Conservation (phyloP, 768 basidiomycete genomes). For the Agrocybe praecox region DNA sequence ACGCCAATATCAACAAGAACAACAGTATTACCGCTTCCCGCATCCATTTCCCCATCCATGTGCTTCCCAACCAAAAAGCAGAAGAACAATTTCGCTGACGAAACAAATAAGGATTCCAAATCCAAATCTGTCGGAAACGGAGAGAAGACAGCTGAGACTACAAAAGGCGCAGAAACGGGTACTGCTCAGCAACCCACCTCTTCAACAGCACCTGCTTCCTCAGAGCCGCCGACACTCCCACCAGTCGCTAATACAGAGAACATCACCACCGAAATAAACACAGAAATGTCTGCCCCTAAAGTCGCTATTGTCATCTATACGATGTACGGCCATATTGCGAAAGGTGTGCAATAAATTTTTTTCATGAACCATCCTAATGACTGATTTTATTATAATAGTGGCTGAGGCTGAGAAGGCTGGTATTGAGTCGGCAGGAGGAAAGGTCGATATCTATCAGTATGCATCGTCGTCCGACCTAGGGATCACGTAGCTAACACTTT, state of each 20-base stretch:
- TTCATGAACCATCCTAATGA: neutral
- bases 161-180: constrained; percentile 24
- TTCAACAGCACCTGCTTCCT: constrained; percentile 1
- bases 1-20: constrained; percentile 9
- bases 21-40: constrained; percentile 8
- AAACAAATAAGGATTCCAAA: constrained; percentile 14
- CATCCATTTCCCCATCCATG: constrained; percentile 23
- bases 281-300: constrained; percentile 48
- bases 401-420: constrained; percentile 59
- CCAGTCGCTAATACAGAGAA: constrained; percentile 1
- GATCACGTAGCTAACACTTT: neutral
- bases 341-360: constrained; percentile 10
- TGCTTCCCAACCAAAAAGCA: constrained; percentile 38
- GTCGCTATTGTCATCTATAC: constrained; percentile 75
- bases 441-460: constrained; percentile 56
- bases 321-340: constrained; percentile 64
- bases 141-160: constrained; percentile 19
- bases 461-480: constrained; percentile 15
- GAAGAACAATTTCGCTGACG: constrained; percentile 35
- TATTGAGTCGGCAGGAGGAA: constrained; percentile 51
- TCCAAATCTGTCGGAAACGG: constrained; percentile 15
- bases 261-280: constrained; percentile 5
- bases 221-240: constrained; percentile 12
- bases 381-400: constrained; percentile 40
- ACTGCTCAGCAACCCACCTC: neutral